phyloP scores from a whole-genome alignment of 805 yeast genomes.

The Cephaloascus albidus region DNA sequence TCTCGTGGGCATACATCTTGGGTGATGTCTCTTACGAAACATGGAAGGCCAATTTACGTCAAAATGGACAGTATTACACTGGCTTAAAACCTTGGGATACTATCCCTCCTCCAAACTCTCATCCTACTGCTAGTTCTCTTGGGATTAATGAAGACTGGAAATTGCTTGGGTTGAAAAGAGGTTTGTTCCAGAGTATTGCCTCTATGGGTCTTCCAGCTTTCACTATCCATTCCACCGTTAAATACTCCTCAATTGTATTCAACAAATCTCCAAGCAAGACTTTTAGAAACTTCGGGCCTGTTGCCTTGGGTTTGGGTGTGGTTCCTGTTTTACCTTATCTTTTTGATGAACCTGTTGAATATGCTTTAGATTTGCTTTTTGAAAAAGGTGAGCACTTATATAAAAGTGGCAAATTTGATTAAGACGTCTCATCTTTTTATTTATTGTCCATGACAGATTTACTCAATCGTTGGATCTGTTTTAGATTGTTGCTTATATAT shows the following conservation, averaged over 20 bases:
- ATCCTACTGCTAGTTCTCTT: conserved; percentile 13
- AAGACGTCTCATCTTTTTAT: too few relatives aligned
- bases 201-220: conserved; percentile 84
- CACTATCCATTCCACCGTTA: conserved; percentile 70
- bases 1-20: conserved; percentile 67
- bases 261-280: conserved; percentile 40
- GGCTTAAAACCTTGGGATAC: conserved; percentile 64
- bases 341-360: conserved; percentile 79
- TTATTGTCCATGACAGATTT: too few relatives aligned
- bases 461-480: too few relatives aligned
- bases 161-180: conserved; percentile 55
- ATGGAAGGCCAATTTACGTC: conserved; percentile 61
- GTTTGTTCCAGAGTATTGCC: conserved; percentile 73
- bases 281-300: conserved; percentile 64
- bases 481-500: too few relatives aligned
- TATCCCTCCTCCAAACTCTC: conserved; percentile 30
- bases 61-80: conserved; percentile 53
- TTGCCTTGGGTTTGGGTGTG: conserved; percentile 64
- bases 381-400: conserved; percentile 34
- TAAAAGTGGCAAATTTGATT: too few relatives aligned
- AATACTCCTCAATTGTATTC: conserved; percentile 56
- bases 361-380: conserved; percentile 53
- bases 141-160: conserved; percentile 56
- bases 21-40: conserved; percentile 70
- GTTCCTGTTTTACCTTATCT: conserved; percentile 73